These are phyloP conservation scores for Phialocephala subalpina DNA, from an alignment of 2,329 filamentous ascomycete genomes.

Conservation along the genomic window DNA sequence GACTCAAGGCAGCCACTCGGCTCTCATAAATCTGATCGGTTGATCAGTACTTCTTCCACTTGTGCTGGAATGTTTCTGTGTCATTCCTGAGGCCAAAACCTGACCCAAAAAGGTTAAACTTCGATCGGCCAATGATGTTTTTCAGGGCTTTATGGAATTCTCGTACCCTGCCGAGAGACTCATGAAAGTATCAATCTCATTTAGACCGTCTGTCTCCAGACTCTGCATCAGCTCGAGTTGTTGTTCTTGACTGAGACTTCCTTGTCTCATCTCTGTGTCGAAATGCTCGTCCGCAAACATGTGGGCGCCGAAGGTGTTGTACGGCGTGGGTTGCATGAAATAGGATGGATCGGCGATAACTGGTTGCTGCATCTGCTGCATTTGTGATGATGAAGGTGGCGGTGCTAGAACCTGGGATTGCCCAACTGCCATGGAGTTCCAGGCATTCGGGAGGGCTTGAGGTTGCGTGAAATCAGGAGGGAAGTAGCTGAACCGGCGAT, in stretches of 20 bases:
- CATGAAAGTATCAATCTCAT: constrained; percentile 68
- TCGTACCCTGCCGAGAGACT: constrained; percentile 45
- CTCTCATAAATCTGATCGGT: neutral
- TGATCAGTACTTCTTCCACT: neutral
- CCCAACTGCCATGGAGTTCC: constrained; percentile 35
- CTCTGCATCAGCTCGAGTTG: constrained; percentile 84
- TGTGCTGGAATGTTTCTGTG: neutral
- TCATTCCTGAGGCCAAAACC: constrained; percentile 32
- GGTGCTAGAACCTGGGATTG: constrained; percentile 27
- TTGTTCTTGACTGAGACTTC: constrained; percentile 79
- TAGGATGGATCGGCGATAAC: constrained; percentile 38
- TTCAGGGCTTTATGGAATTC: constrained; percentile 37
- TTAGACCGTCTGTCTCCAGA: constrained; percentile 73
- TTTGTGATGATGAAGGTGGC: constrained; percentile 14
- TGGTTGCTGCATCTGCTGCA: constrained; percentile 26
- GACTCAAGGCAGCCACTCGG: neutral
- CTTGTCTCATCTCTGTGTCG: constrained; percentile 60
- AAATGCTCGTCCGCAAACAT: constrained; percentile 51
- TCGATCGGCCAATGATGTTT: constrained; percentile 23
- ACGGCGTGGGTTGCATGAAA: constrained; percentile 41
- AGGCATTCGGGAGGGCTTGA: constrained; percentile 39
- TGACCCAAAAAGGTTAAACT: constrained; percentile 32
- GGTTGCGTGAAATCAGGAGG: constrained; percentile 59
- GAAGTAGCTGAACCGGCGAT: constrained; percentile 69
- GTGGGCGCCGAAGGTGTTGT: constrained; percentile 39